phyloP scores from a whole-genome alignment of 2,329 filamentous ascomycete species.

The Paecilomyces niveus region DNA sequence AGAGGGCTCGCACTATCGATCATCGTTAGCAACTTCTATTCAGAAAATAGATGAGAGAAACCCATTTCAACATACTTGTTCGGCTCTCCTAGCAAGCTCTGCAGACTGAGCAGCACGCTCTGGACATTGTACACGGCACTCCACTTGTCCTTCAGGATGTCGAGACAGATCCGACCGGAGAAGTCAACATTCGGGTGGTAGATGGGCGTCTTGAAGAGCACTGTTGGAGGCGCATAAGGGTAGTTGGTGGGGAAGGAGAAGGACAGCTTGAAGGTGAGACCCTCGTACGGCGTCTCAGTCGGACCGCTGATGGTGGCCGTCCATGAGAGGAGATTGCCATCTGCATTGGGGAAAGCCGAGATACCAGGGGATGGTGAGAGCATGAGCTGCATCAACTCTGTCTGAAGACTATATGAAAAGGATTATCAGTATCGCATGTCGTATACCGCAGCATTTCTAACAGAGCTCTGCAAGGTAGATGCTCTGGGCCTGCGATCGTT shows the following conservation, averaged over 20 bases:
- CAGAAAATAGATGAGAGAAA: not conserved
- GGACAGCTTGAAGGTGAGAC: slow-evolving; percentile 82
- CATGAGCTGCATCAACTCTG: slow-evolving; percentile 98
- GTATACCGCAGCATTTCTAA: not conserved
- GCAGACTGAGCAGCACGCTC: slow-evolving; percentile 84
- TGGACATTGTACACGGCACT: slow-evolving; percentile 95
- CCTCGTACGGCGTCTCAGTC: slow-evolving; percentile 81
- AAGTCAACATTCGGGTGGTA: slow-evolving; percentile 99
- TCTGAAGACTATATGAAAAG: slow-evolving; percentile 65
- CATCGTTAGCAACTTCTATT: slow-evolving; percentile 2
- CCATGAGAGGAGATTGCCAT: slow-evolving; percentile 88
- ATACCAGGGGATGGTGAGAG: slow-evolving; percentile 87
- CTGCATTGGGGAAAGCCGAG: slow-evolving; percentile 85
- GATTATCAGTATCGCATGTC: not conserved
- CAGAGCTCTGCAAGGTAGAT: not conserved
- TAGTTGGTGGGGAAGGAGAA: slow-evolving; percentile 90
- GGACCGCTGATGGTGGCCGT: slow-evolving; percentile 90
- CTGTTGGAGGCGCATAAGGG: slow-evolving; percentile 81
- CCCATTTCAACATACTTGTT: slow-evolving; percentile 68
- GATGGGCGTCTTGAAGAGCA: slow-evolving; percentile 96
- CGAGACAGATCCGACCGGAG: slow-evolving; percentile 89
- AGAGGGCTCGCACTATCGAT: slow-evolving; percentile 71
- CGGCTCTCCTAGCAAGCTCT: slow-evolving; percentile 90
- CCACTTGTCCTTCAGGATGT: slow-evolving; percentile 99
- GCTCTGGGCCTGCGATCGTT: not conserved